Evolutionary conservation across 352 stramenopile species (phyloP), one percentile per base, ranked within the genome.

Genomic region (Pelagophyceae sp.): DNA sequence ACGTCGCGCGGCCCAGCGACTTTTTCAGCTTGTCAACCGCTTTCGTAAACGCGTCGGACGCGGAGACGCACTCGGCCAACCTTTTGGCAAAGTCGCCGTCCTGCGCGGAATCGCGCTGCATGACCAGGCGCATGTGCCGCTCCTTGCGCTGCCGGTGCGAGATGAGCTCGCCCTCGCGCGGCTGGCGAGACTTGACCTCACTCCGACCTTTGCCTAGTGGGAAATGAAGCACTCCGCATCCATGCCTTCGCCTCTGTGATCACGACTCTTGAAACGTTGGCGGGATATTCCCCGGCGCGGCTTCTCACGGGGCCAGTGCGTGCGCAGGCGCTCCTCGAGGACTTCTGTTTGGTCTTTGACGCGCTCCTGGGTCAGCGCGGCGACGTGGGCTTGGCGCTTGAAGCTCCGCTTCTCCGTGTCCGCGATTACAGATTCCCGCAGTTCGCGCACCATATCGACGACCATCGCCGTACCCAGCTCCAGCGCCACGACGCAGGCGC

Each of bases 251-350:
- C n/a, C n/a, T n/a, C n/a, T n/a, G n/a, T n/a, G n/a, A n/a, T n/a
- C n/a, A n/a, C n/a, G n/a, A n/a, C n/a, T n/a, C n/a, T n/a, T n/a
- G n/a, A n/a, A n/a, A n/a, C n/a, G n/a, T n/a, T n/a, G n/a, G n/a
- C n/a, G n/a, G n/a, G n/a, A n/a, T n/a, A n/a, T n/a, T 93, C 89
- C 31, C 91, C 80, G 32, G 88, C 83, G 2, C 90, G 89, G 75
- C 86, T 91, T 20, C 89, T n/a, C n/a, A n/a, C n/a, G 86, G 0
- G 91, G 91, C 90, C 91, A 96, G 79, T 96, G 91, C 83, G 90
- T 87, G 1, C 91, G 85, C 32, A 96, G 79, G 33, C 86, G 83
- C 79, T 96, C 91, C 76, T 96, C 90, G 0, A 96, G 84, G 11
- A 87, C 83, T 51, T 85, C 79, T 15, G 82, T 86, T 3, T 81